These are phyloP conservation scores for Fusarium decemcellulare DNA, from an alignment of 2,329 filamentous ascomycete genomes.

Conservation along the genomic window DNA sequence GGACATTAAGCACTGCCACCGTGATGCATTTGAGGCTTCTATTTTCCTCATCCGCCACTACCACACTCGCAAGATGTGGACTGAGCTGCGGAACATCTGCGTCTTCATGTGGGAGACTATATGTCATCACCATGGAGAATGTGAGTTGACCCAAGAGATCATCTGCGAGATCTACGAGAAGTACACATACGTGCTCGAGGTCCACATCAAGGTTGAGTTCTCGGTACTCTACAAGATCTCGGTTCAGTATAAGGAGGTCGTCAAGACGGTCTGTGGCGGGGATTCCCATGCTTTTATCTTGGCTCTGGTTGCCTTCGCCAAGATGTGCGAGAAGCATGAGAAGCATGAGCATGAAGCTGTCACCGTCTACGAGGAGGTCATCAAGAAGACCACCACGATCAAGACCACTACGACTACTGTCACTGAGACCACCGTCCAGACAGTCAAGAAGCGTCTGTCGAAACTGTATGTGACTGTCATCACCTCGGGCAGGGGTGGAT, in stretches of 20 bases:
- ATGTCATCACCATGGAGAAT: conserved; percentile 53
- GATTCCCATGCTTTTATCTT: conserved; percentile 46
- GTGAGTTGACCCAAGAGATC: conserved; percentile 57
- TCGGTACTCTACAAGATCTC: conserved; percentile 59
- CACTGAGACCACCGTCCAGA: conserved; percentile 46
- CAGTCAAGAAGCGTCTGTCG: conserved; percentile 64
- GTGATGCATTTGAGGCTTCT: conserved; percentile 61
- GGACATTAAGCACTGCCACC: conserved; percentile 50
- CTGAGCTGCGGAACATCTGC: conserved; percentile 61
- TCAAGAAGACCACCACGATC: conserved; percentile 54
- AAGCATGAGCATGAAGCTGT: conserved; percentile 61
- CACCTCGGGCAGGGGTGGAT: conserved; percentile 54
- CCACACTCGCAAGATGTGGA: conserved; percentile 59
- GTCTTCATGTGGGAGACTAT: conserved; percentile 59
- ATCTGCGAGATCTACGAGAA: conserved; percentile 58
- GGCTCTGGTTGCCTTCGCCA: conserved; percentile 57
- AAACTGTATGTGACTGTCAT: conserved; percentile 59
- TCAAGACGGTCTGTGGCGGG: conserved; percentile 54
- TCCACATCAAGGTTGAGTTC: conserved; percentile 59
- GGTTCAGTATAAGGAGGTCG: conserved; percentile 63
- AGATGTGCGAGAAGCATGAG: conserved; percentile 61
- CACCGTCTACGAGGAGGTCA: conserved; percentile 60
- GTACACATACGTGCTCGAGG: conserved; percentile 63
- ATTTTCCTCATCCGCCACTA: conserved; percentile 61
- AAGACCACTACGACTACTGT: conserved; percentile 50